Conservation (phyloP, 768 basidiomycete species). For the Suillus subalutaceus region DNA sequence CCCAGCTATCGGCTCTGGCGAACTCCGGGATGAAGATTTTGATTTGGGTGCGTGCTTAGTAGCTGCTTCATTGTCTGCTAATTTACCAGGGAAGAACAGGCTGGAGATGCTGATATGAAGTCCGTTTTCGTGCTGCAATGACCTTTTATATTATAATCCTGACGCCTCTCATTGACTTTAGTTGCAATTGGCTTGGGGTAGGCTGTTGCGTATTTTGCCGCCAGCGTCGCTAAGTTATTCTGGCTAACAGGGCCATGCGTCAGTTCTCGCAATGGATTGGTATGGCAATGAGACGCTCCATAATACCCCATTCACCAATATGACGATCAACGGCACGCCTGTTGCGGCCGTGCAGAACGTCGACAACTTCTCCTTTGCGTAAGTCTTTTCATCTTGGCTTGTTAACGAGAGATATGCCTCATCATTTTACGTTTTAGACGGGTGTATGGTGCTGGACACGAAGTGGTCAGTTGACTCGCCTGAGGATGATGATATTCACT, state of each 20-base stretch:
- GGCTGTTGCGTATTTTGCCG: slow-evolving; percentile 13
- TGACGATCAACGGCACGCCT: slow-evolving; percentile 54
- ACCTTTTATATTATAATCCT: background rate
- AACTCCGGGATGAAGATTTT: slow-evolving; percentile 41
- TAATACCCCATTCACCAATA: slow-evolving; percentile 48
- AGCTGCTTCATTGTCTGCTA: too few relatives aligned
- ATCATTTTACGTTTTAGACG: slow-evolving; percentile 37
- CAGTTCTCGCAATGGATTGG: slow-evolving; percentile 49
- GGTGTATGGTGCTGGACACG: slow-evolving; percentile 61
- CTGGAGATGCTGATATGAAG: slow-evolving; percentile 34
- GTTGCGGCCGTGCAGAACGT: slow-evolving; percentile 67
- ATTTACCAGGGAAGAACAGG: slow-evolving; percentile 17
- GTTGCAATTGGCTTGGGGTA: slow-evolving; percentile 38
- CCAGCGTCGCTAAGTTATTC: background rate
- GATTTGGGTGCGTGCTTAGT: slow-evolving; percentile 39
- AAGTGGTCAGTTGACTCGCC: slow-evolving; percentile 52
- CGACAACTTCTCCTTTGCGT: slow-evolving; percentile 57
- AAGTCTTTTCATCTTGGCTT: slow-evolving; percentile 26
- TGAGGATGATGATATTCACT: background rate
- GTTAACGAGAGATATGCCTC: background rate
- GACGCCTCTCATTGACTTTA: slow-evolving; percentile 10
- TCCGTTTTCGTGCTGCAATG: slow-evolving; percentile 14
- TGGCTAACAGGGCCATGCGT: slow-evolving; percentile 34
- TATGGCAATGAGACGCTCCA: slow-evolving; percentile 44
- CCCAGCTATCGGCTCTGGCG: slow-evolving; percentile 38